These are phyloP conservation scores for Aspergillus sp. DNA, from an alignment of 2,329 filamentous ascomycete species.

Conservation along the genomic window DNA sequence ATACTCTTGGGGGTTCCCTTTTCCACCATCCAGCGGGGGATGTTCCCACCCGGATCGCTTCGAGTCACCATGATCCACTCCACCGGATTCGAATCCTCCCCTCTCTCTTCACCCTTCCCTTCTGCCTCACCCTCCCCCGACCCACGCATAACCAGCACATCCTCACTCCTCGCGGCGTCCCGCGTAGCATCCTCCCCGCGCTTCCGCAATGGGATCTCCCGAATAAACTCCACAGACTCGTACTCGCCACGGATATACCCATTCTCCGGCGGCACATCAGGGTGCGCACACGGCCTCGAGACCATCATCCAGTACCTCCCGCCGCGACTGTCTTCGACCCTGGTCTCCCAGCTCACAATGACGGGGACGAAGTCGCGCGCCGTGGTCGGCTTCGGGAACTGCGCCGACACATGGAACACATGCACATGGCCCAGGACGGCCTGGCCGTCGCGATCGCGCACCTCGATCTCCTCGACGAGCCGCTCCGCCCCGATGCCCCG, in stretches of 20 bases:
- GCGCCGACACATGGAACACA: slow-evolving; percentile 83
- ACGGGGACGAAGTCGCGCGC: slow-evolving; percentile 85
- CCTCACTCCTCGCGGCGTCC: no score
- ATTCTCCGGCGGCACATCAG: slow-evolving; percentile 65
- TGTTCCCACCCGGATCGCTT: slow-evolving; percentile 83
- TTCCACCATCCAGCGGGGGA: slow-evolving; percentile 89
- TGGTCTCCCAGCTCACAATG: slow-evolving; percentile 62
- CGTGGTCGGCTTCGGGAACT: slow-evolving; percentile 85
- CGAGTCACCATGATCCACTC: slow-evolving; percentile 94
- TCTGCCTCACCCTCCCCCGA: slow-evolving; percentile 9
- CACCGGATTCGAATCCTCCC: slow-evolving; percentile 62
- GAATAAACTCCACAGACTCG: slow-evolving; percentile 87
- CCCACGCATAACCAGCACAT: no score
- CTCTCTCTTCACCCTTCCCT: slow-evolving; percentile 26
- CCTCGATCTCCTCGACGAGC: slow-evolving; percentile 62
- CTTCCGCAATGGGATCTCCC: slow-evolving; percentile 64
- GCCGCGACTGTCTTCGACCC: slow-evolving; percentile 28
- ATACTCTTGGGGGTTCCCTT: slow-evolving; percentile 81
- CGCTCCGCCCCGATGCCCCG: slow-evolving; percentile 82
- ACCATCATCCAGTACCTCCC: slow-evolving; percentile 78
- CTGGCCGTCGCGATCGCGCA: slow-evolving; percentile 46
- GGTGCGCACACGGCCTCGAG: slow-evolving; percentile 79
- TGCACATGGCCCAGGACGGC: slow-evolving; percentile 25
- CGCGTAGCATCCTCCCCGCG: no score
- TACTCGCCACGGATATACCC: slow-evolving; percentile 83